A percentile compares a stretch with the other conserved stretches of the same genome.
Conservation (phyloP, 2,329 filamentous ascomycete genomes). For the Penicillium hordei region DNA sequence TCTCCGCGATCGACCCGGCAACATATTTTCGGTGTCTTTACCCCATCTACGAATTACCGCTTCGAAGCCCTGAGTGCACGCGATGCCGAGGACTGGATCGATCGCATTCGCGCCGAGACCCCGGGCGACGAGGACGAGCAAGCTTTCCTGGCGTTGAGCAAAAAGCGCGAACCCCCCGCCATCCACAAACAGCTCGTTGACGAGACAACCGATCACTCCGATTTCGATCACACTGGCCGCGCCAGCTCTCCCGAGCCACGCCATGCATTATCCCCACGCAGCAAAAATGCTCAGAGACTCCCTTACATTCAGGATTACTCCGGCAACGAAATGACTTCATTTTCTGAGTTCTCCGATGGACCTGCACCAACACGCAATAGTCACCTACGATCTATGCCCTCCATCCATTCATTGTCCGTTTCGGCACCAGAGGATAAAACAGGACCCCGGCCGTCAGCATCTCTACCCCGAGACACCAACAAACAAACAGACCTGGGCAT, state of each 20-base stretch:
- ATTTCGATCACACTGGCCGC: slow-evolving; percentile 35
- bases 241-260: slow-evolving; percentile 39
- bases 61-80: slow-evolving; percentile 72
- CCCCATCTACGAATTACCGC: slow-evolving; percentile 86
- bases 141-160: slow-evolving; percentile 61
- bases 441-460: slow-evolving; percentile 22
- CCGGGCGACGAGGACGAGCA: slow-evolving; percentile 86
- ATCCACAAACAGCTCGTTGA: slow-evolving; percentile 34
- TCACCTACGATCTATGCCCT: slow-evolving; percentile 31
- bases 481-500: slow-evolving; percentile 58
- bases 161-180: slow-evolving; percentile 20
- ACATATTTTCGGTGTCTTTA: slow-evolving; percentile 90
- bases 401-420: slow-evolving; percentile 31
- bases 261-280: slow-evolving; percentile 29
- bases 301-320: slow-evolving; percentile 56
- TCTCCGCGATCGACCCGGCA: slow-evolving; percentile 84
- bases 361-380: slow-evolving; percentile 28
- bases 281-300: slow-evolving; percentile 27
- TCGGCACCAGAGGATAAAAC: slow-evolving; percentile 33
- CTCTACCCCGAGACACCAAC: slow-evolving; percentile 55
- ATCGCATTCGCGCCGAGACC: slow-evolving; percentile 73
- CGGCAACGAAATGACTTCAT: slow-evolving; percentile 68
- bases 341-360: slow-evolving; percentile 80
- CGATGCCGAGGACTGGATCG: slow-evolving; percentile 85
- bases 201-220: slow-evolving; percentile 46